A percentile compares a stretch with the other conserved stretches of the same genome.
phyloP scores from a whole-genome alignment of 73 alveolate genomes.

The Paramecium primaurelia region DNA sequence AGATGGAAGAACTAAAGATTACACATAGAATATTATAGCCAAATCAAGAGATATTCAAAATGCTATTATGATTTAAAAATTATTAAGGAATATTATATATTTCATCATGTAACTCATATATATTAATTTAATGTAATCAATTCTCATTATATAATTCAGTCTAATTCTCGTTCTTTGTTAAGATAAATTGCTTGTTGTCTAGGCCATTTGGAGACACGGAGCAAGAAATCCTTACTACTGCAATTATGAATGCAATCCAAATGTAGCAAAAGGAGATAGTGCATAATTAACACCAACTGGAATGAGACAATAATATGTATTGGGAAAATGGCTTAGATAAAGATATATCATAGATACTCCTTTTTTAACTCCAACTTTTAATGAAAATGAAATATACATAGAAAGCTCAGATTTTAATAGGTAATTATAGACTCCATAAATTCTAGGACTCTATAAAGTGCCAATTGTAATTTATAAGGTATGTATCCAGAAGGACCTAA shows the following conservation, averaged over 20 bases:
- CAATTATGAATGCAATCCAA: slow-evolving; percentile 15
- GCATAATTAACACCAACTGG: slow-evolving; percentile 82
- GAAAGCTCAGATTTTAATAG: slow-evolving; percentile 75
- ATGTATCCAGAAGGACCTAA: slow-evolving; percentile 79
- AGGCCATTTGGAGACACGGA: slow-evolving; percentile 59
- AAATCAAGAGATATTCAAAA: slow-evolving; percentile 33
- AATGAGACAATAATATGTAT: slow-evolving; percentile 76
- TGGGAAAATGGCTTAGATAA: slow-evolving; percentile 78
- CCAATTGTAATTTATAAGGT: slow-evolving; percentile 82
- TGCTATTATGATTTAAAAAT: slow-evolving; percentile 9
- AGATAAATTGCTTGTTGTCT: not conserved
- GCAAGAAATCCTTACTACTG: slow-evolving; percentile 49
- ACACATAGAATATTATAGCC: slow-evolving; percentile 34
- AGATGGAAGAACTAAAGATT: slow-evolving; percentile 51
- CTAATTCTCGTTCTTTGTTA: not conserved
- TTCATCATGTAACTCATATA: not conserved
- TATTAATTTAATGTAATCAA: not conserved
- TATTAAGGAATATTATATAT: not conserved
- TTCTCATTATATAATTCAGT: not conserved
- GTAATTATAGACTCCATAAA: not conserved
- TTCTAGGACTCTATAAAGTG: slow-evolving; percentile 79
- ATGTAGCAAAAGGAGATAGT: slow-evolving; percentile 66
- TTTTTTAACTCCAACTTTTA: slow-evolving; percentile 67
- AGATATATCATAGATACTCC: slow-evolving; percentile 67
- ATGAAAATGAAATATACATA: slow-evolving; percentile 81